Evolutionary conservation across 257 asterid species (phyloP), one percentile per base, ranked within the genome.

Genomic region (Oldenlandia corymbosa): DNA sequence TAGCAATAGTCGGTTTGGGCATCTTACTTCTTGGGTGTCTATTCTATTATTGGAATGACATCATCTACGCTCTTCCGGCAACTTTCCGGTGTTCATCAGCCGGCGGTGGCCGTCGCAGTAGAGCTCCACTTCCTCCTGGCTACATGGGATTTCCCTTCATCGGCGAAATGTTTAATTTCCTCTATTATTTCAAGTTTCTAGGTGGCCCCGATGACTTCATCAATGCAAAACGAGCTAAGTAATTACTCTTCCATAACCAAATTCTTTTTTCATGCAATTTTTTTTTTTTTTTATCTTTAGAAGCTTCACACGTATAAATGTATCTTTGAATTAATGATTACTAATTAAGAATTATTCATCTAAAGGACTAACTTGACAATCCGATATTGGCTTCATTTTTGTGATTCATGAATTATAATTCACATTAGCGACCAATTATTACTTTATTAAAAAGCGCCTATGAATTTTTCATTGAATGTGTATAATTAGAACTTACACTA

Each of bases 61-160:
- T 53, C 7, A 58, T 79, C 80, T 75, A 84, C 56, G 72, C 79
- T 42, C 36, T 71, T 4, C 82, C 80, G 27, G 54, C 34, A 0
- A 36, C 3, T 46, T 49, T 64, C 65, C 64, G 68, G 31, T 78
- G 73, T 9, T 54, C 54, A n/a, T n/a, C n/a, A n/a, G n/a, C n/a
- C 1, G 55, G 61, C 1, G 51, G 63, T 26, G 71, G 74, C 26
- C n/a, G n/a, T n/a, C n/a, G n/a, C n/a, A n/a, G n/a, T n/a, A n/a
- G n/a, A n/a, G 41, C 76, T 21, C 67, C 67, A 71, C 84, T 81
- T 39, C 91, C 91, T 31, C 84, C 86, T 0, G 88, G 86, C 52
- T 54, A 71, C 57, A 84, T 84, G 88, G 91, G 88, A 7, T 18
- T 84, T 6, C 91, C 91, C 10, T 67, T 79, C 63, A 41, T 81